Conservation (phyloP, 768 basidiomycete genomes). For the Lyophyllum shimeji region DNA sequence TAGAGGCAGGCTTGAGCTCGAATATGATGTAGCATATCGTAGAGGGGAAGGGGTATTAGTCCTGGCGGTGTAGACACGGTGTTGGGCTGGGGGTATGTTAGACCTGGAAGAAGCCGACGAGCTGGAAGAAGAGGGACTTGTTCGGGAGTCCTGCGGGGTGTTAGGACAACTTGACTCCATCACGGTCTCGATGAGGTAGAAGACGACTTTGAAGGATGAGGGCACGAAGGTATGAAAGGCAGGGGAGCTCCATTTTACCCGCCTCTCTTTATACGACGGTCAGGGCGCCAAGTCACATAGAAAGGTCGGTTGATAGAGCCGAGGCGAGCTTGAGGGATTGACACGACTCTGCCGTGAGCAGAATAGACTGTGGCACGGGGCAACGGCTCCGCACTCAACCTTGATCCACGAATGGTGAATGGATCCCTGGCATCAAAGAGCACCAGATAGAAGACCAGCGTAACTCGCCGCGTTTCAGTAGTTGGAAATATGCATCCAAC, state of each 20-base stretch:
- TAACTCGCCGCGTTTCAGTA: not conserved
- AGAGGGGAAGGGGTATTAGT: constrained; percentile 14
- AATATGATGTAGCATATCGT: constrained; percentile 15
- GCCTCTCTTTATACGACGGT: constrained; percentile 8
- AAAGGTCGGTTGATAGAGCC: not conserved
- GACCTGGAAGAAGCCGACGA: not conserved
- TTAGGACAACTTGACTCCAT: not conserved
- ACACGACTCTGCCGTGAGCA: constrained; percentile 13
- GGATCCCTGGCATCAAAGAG: not conserved
- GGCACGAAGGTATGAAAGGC: not conserved
- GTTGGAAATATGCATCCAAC: not conserved
- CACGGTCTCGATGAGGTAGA: not conserved
- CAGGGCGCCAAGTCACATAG: constrained; percentile 1
- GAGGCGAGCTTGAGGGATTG: not conserved
- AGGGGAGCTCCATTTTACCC: not conserved
- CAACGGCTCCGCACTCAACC: constrained; percentile 10
- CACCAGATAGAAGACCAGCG: not conserved
- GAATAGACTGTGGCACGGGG: constrained; percentile 12
- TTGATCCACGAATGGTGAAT: not conserved
- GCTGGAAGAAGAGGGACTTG: not conserved
- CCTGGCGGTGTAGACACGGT: constrained; percentile 8
- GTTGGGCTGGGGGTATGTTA: constrained; percentile 1
- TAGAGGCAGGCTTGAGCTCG: not conserved
- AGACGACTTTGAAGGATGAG: not conserved
- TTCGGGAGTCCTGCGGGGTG: not conserved